A percentile compares a stretch with the other conserved stretches of the same genome.
Conservation (phyloP, 108 stramenopile species). For the Schizochytrium sp. region DNA sequence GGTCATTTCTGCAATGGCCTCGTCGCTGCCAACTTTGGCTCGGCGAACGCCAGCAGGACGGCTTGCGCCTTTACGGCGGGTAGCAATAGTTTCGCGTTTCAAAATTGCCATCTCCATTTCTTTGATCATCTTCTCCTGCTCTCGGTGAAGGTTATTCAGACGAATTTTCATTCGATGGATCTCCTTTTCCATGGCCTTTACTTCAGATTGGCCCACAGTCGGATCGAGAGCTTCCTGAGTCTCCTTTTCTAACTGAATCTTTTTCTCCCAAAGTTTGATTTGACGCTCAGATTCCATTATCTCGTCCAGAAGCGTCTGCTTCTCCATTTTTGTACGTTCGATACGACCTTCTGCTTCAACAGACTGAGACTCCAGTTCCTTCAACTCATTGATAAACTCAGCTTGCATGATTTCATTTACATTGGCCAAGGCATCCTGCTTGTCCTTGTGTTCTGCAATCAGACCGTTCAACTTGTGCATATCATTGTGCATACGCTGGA, state of each 20-base stretch:
- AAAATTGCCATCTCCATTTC: conserved; percentile 84
- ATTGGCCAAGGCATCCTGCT: conserved; percentile 71
- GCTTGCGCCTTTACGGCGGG: conserved; percentile 67
- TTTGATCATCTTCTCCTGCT: conserved; percentile 80
- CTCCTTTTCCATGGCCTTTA: conserved; percentile 83
- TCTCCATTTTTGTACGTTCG: conserved; percentile 69
- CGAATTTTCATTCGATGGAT: conserved; percentile 86
- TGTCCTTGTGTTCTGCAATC: conserved; percentile 78
- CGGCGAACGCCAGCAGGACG: conserved; percentile 30
- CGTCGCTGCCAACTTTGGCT: conserved; percentile 66
- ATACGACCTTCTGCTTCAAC: conserved; percentile 73
- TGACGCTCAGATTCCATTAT: conserved; percentile 80
- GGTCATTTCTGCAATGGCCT: conserved; percentile 66
- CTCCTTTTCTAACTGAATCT: conserved; percentile 87
- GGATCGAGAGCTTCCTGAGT: conserved; percentile 84
- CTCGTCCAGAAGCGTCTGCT: conserved; percentile 75
- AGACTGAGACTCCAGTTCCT: conserved; percentile 77
- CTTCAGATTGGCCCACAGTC: conserved; percentile 78
- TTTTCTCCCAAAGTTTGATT: conserved; percentile 82
- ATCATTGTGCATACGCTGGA: conserved; percentile 80
- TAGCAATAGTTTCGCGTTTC: conserved; percentile 84
- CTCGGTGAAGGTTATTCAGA: conserved; percentile 77
- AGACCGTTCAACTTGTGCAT: conserved; percentile 81
- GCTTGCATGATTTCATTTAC: conserved; percentile 69
- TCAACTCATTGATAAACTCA: conserved; percentile 81